A percentile compares a stretch with the other conserved stretches of the same genome.
These are phyloP conservation scores for Dioszegia aurantiaca DNA, from an alignment of 768 basidiomycete genomes.

Conservation along the genomic window DNA sequence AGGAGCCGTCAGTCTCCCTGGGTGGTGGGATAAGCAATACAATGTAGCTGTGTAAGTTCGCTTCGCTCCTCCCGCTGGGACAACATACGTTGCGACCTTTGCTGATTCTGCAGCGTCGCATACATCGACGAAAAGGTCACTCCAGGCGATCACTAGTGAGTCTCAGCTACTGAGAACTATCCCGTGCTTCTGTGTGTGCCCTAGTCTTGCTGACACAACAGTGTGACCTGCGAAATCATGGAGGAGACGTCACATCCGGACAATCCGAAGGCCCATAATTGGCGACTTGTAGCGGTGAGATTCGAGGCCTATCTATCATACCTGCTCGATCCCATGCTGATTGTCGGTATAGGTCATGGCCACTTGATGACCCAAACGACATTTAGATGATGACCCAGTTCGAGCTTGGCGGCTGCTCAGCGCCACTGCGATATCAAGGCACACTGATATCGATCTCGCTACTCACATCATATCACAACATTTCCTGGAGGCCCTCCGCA, in stretches of 20 bases:
- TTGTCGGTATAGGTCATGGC: conserved; percentile 38
- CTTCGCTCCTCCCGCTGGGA: background rate
- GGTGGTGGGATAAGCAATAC: conserved; percentile 46
- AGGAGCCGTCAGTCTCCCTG: conserved; percentile 39
- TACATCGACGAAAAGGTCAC: conserved; percentile 52
- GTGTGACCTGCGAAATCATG: conserved; percentile 39
- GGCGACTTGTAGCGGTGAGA: conserved; percentile 40
- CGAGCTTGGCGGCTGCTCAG: too few species aligned
- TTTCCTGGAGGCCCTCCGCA: too few species aligned
- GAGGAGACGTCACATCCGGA: conserved; percentile 41
- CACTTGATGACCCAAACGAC: conserved; percentile 40
- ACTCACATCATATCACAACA: too few species aligned
- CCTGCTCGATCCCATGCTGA: too few species aligned
- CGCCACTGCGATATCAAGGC: too few species aligned
- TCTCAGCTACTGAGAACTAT: conserved; percentile 5
- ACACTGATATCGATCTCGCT: too few species aligned
- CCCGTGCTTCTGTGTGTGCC: background rate
- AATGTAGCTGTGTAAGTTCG: conserved; percentile 46
- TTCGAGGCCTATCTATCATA: too few species aligned
- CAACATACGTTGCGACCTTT: background rate
- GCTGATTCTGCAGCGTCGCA: conserved; percentile 38
- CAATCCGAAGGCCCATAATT: conserved; percentile 42
- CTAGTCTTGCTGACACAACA: background rate
- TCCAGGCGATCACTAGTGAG: conserved; percentile 50
- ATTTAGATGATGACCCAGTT: too few species aligned